Conservation (phyloP, 495 filamentous ascomycete genomes). For the Xylaria curta region DNA sequence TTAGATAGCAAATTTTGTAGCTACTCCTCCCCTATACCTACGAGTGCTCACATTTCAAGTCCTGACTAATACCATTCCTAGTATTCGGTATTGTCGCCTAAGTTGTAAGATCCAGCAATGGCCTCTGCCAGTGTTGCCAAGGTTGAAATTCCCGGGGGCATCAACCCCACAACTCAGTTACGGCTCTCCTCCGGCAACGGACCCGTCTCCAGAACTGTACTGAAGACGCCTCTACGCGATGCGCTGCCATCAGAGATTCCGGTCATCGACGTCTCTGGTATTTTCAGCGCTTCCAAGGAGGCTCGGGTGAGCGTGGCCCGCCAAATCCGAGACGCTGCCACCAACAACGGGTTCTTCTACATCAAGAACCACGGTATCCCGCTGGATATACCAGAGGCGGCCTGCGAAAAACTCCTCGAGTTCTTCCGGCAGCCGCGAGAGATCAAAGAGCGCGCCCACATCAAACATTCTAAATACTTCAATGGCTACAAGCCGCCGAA, state of each 20-base stretch:
- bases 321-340: conserved; percentile 50
- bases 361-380: conserved; percentile 60
- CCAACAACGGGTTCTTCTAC: conserved; percentile 56
- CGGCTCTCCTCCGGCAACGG: conserved; percentile 50
- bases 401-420: conserved; percentile 35
- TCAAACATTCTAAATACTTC: conserved; percentile 32
- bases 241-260: conserved; percentile 57
- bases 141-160: neutral
- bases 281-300: conserved; percentile 42
- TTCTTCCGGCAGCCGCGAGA: conserved; percentile 56
- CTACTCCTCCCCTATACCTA: neutral
- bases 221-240: conserved; percentile 46
- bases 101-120: conserved; percentile 10
- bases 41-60: neutral
- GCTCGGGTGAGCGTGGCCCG: conserved; percentile 45
- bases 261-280: conserved; percentile 51
- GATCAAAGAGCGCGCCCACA: conserved; percentile 46
- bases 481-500: conserved; percentile 35
- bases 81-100: neutral
- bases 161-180: conserved; percentile 35
- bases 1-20: neutral
- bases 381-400: conserved; percentile 42
- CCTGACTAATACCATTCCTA: neutral
- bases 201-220: conserved; percentile 44
- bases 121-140: conserved; percentile 13